Base-by-base conservation (phyloP, 2,329 filamentous ascomycete genomes). In the Tolypocladium paradoxum region DNA sequence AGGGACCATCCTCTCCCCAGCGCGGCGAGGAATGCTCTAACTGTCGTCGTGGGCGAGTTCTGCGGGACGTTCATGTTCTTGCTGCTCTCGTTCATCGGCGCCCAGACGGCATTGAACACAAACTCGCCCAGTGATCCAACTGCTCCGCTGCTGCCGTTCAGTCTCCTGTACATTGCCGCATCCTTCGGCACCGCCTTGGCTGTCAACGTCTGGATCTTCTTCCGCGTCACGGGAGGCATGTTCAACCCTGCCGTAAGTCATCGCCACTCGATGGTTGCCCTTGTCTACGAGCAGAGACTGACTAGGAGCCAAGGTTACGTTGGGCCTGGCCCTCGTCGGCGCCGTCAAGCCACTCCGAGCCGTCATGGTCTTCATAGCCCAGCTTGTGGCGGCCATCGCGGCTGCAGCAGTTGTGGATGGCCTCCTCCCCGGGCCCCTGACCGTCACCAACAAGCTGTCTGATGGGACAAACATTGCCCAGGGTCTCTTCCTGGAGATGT, bases 401-500 rank as follows among this genome's bases (percentile, higher is more conserved):
- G 77, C 83, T 1, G 77, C 81, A 0, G 81, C 74, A 20, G 72
- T 85, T 1, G 75, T 80, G 1, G 73, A 75, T 35, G 77, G 71
- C 1, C 68, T 87, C 5, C 72, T 85, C n/a, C 82, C 83, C 0
- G 81, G 78, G 1, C 67, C 71, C 2, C 64, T 84, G 20, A 70
- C 72, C 6, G 81, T 84, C 6, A 69, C 69, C 49, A 86, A 83
- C n/a, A 70, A 71, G 5, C 73, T 87, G 3, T 73, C 73, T 2
- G 70, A 71, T 12, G 76, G 75, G 14, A 72, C 77, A 4, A 78
- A 70, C 54, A 70, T 75, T 11, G 71, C 71, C 0, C 82, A 81
- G 55, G 84, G 83, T 7, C 69, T 87, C 40, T 85, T 87, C 62
- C 76, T 87, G 48, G 84, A 87, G 65, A 77, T 83, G 70, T 83